Base-by-base conservation (phyloP, 1,139 yeast species). In the Yamadazyma pseudoaaseri region DNA sequence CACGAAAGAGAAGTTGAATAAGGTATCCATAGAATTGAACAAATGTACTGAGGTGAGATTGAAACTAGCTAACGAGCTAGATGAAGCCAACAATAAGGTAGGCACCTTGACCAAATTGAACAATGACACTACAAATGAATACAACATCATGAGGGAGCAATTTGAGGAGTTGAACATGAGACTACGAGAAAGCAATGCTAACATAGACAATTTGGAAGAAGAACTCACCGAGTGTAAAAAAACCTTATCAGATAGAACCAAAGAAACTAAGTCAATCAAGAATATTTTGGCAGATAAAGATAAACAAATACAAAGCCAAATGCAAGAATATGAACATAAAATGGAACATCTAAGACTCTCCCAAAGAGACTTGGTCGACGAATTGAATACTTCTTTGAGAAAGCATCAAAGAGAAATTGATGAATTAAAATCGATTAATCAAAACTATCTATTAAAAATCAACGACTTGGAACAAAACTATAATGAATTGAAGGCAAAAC, bases 191-290 rank as follows among this genome's bases (percentile, higher is more conserved):
- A 66, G 80, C 3, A 69, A 70, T 21, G 66, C 68, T 35, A 72
- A 76, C 42, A 66, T 76, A 18, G 92, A 86, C 38, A 73, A 79
- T 3, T 58, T 90, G 31, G 90, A 86, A 46, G 96, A 87, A 39
- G 96, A 90, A 49, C 59, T 90, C 11, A 65, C 75, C 7, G 97
- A 90, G 39, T 68, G 86, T 4, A 75, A 87, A 41, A 73, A 76
- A 28, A 69, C 80, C 55, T 60, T 90, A 6, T 92, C 82, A 49
- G 96, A 89, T 45, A 75, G 95, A 42, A 78, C 83, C 1, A 69
- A 90, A 31, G 97, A 92, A 58, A 70, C 89, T 0, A 68, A 81
- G 3, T 79, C 87, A 0, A 74, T 87, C 60, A 73, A 95, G 44
- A 66, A 86, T 41, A 58, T 87, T 25, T 54, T 87, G 16, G 57